phyloP scores from a whole-genome alignment of 257 asterid species.

The Nicotiana paniculata region DNA sequence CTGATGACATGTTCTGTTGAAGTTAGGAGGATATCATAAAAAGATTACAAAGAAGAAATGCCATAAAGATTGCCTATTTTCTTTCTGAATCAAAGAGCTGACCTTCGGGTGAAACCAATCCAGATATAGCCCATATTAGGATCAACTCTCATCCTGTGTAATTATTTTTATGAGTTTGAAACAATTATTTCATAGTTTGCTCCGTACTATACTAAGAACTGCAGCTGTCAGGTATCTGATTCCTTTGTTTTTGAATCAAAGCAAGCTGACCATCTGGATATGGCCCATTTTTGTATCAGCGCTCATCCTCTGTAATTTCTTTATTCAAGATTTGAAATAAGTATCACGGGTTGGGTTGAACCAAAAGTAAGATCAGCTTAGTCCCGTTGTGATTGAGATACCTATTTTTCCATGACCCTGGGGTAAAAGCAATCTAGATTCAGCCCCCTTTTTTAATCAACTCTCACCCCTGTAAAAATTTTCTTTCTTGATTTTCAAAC shows the following conservation, averaged over 20 bases:
- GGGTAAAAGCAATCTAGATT: background rate
- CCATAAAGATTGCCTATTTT: background rate
- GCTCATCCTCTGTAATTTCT: background rate
- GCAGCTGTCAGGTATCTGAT: background rate
- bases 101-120: background rate
- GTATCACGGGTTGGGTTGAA: background rate
- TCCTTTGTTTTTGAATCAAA: background rate
- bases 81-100: background rate
- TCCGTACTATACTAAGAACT: background rate
- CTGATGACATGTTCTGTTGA: background rate
- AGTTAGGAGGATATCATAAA: background rate
- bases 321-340: background rate
- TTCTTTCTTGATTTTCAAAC: background rate
- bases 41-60: background rate
- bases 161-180: background rate
- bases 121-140: background rate
- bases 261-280: background rate
- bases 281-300: background rate
- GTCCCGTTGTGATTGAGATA: background rate
- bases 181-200: background rate
- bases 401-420: background rate
- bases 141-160: background rate
- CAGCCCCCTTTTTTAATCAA: background rate
- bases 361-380: background rate
- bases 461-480: background rate